Evolutionary conservation across 2,329 filamentous ascomycete species (phyloP), one percentile per base, ranked within the genome.

Genomic region (Alternaria arbusti): DNA sequence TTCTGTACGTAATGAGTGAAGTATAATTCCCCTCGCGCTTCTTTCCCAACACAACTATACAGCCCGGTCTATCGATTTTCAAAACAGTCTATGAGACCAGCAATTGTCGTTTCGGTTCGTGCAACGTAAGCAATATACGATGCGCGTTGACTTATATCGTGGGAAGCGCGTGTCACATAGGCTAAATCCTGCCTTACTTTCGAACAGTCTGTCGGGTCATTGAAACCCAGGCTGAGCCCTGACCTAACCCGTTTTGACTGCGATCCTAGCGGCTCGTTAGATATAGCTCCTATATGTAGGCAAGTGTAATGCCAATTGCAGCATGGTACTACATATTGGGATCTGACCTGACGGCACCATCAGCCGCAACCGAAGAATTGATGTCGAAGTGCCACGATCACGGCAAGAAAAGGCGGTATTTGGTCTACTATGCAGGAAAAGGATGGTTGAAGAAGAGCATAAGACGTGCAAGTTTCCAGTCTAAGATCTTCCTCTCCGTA

Each of bases 361-460:
- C 54, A 57, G 44, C 54, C 54, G 54, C 54, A 57, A 57, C 44
- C 54, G 44, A 49, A 25, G 45, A 17, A 36, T 25, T 32, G 20
- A n/a, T 49, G 17, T 57, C 26, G 20, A 49, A 26, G 11, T 6
- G 20, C 26, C 8, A 40, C 12, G 20, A 20, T 49, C 4, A 15
- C 26, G 43, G 26, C 22, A 49, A 17, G 43, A 9, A 17, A 32
- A 36, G 54, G 28, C 43, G 25, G 44, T 50, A 43, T 50, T 26
- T 36, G n/a, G 6, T 22, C 13, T 15, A 26, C 23, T 26, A 8
- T 13, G 46, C 13, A 26, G 4, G 13, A n/a, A 13, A 49, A 26
- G 6, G 22, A 26, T 25, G 17, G 46, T 30, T 22, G n/a, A 7
- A 20, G 17, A 30, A 13, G 11, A 51, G 15, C 17, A 32, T 51